Conservation (phyloP, 768 basidiomycete genomes). For the Pleurotus platypus region DNA sequence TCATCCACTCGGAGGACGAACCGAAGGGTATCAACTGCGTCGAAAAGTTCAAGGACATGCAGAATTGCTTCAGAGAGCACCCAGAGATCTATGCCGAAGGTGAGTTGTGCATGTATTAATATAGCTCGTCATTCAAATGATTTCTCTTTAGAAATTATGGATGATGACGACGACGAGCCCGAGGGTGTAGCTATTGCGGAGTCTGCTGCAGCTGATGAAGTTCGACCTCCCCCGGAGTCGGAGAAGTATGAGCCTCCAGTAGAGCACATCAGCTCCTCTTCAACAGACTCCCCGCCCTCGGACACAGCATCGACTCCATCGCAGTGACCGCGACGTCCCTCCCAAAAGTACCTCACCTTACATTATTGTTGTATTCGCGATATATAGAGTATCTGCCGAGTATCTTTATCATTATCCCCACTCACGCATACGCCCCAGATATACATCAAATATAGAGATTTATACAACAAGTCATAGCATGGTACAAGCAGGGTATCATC, state of each 20-base stretch:
- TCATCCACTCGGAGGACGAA: constrained; percentile 89
- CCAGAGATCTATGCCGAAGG: constrained; percentile 96
- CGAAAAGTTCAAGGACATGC: constrained; percentile 97
- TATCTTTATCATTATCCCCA: constrained; percentile 9
- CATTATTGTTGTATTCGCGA: no score
- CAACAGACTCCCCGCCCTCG: neutral
- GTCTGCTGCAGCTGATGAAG: constrained; percentile 11
- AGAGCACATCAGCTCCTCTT: neutral
- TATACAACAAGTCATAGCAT: constrained; percentile 17
- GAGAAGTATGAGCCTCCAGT: constrained; percentile 3
- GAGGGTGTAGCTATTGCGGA: constrained; percentile 9
- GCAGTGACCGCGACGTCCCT: neutral
- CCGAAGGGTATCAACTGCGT: constrained; percentile 98
- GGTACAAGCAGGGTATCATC: constrained; percentile 5
- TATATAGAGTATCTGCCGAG: neutral
- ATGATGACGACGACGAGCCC: constrained; percentile 59
- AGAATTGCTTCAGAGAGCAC: constrained; percentile 93
- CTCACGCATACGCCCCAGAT: neutral
- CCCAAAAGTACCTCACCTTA: constrained; percentile 2
- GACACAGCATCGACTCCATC: neutral
- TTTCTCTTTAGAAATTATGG: constrained; percentile 53
- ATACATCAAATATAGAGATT: constrained; percentile 1
- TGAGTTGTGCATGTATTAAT: constrained; percentile 31
- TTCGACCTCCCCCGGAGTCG: constrained; percentile 5
- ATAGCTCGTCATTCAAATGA: neutral